Evolutionary conservation across 2,329 filamentous ascomycete species (phyloP), one percentile per base, ranked within the genome.

Genomic region (Thermoascus crustaceus): DNA sequence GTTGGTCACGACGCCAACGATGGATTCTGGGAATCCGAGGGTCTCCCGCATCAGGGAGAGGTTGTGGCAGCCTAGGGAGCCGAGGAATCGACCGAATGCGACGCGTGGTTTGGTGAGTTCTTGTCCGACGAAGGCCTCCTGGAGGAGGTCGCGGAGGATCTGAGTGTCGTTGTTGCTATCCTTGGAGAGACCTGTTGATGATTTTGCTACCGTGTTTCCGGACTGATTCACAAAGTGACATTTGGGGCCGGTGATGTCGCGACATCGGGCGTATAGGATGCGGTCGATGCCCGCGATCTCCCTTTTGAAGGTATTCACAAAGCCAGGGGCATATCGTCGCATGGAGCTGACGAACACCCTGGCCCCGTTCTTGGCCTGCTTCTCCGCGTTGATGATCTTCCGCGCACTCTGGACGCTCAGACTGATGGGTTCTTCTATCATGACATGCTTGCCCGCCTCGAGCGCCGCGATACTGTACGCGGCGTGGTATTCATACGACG

Each of bases 321-420:
- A 78, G 0, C 67, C 64, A 0, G 69, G 56, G 0, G 77, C 75
- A 46, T 78, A 78, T n/a, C 76, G 65, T 13, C 77, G 61, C 64
- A 76, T 77, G 37, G 73, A 76, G 2, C 75, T 75, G 0, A 81
- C 72, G 47, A 80, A 74, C 2, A 78, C 64, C 19, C 53, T 61
- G 4, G 57, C 59, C 0, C 63, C 67, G n/a, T n/a, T n/a, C 2
- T 56, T 51, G 0, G 65, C 63, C 1, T 40, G 45, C 11, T 55
- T 52, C 48, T 77, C 70, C 0, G 74, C 74, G 0, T 58, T 66
- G 19, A 70, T 55, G 14, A 81, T 68, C 0, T 56, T 49, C 17
- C 68, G 54, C 0, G 68, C 57, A 30, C 69, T 67, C 2, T 57
- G 60, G 13, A 70, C 53, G 16, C 61, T 70, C 4, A 79, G 48